Evolutionary conservation across 805 yeast species (phyloP).

Genomic region (Yamadazyma insecticola): DNA sequence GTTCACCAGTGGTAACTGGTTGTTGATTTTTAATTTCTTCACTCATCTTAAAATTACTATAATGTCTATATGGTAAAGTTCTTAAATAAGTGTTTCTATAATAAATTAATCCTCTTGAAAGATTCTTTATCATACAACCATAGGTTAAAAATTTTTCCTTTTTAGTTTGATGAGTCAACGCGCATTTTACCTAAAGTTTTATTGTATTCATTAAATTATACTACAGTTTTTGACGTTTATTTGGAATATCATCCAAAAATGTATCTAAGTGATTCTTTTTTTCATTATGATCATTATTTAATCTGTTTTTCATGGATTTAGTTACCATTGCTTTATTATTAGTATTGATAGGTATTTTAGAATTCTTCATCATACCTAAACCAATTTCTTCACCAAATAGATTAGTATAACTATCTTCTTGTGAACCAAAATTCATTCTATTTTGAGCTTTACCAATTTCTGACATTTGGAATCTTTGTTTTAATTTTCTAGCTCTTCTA

Average conservation of each 20-base stretch:
- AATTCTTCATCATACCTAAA: slow-evolving; percentile 55
- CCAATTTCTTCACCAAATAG: slow-evolving; percentile 80
- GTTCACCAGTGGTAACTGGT: slow-evolving; percentile 10
- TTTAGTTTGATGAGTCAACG: too few relatives aligned
- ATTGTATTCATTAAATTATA: too few relatives aligned
- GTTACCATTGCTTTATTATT: slow-evolving; percentile 57
- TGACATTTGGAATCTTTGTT: slow-evolving; percentile 75
- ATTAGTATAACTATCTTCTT: slow-evolving; percentile 59
- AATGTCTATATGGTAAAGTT: too few relatives aligned
- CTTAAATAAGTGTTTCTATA: too few relatives aligned
- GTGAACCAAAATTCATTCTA: slow-evolving; percentile 75
- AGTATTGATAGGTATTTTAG: slow-evolving; percentile 21
- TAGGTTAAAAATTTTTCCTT: too few relatives aligned
- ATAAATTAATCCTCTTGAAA: too few relatives aligned
- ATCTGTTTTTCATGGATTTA: slow-evolving; percentile 53
- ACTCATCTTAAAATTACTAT: slow-evolving; percentile 9
- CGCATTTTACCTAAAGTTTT: too few relatives aligned
- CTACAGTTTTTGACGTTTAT: neutral
- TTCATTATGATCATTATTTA: slow-evolving; percentile 18
- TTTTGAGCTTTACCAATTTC: slow-evolving; percentile 82
- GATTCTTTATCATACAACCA: too few relatives aligned
- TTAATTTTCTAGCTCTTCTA: slow-evolving; percentile 68
- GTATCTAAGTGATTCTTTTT: slow-evolving; percentile 10
- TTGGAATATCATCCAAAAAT: slow-evolving; percentile 5
- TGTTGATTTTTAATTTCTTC: slow-evolving; percentile 5